Percentiles rank a stretch among this genome's conserved stretches.
Evolutionary conservation across 2,329 filamentous ascomycete species (phyloP).

Genomic region (Penicillium olsonii): DNA sequence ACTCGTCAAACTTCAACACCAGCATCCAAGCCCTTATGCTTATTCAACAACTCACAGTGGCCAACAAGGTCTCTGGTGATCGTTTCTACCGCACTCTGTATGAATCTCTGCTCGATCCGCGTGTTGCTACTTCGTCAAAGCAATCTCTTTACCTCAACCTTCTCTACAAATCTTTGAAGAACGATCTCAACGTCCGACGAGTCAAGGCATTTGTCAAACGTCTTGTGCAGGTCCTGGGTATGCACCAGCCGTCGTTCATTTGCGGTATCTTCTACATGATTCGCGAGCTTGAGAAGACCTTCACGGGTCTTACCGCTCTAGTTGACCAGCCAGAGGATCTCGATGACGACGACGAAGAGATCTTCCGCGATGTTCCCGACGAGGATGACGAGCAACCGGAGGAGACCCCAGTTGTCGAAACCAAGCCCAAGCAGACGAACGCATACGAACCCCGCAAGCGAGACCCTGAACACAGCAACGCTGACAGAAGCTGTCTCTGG

Average conservation of each 20-base stretch:
- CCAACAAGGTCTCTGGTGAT: conserved; percentile 79
- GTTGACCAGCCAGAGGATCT: conserved; percentile 77
- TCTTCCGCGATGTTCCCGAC: conserved; percentile 66
- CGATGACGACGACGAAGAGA: conserved; percentile 69
- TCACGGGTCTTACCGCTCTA: conserved; percentile 77
- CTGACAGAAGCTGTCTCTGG: conserved; percentile 92
- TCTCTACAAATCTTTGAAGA: conserved; percentile 82
- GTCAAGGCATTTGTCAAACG: conserved; percentile 97
- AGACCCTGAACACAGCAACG: conserved; percentile 87
- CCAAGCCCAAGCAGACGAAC: conserved; percentile 34
- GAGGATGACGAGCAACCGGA: conserved; percentile 49
- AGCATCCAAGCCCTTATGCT: conserved; percentile 93
- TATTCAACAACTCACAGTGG: conserved; percentile 85
- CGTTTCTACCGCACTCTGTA: conserved; percentile 95
- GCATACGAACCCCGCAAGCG: conserved; percentile 86
- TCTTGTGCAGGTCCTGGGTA: conserved; percentile 78
- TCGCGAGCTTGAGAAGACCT: conserved; percentile 74
- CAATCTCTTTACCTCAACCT: conserved; percentile 94
- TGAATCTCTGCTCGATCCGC: conserved; percentile 88
- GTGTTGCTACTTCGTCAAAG: conserved; percentile 86
- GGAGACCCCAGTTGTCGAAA: conserved; percentile 23
- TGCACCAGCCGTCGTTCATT: conserved; percentile 90
- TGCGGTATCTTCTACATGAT: conserved; percentile 92
- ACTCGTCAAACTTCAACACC: conserved; percentile 98
- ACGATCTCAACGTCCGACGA: conserved; percentile 83